These are phyloP conservation scores for Tephrocybe sp. DNA, from an alignment of 768 basidiomycete genomes.

Conservation along the genomic window DNA sequence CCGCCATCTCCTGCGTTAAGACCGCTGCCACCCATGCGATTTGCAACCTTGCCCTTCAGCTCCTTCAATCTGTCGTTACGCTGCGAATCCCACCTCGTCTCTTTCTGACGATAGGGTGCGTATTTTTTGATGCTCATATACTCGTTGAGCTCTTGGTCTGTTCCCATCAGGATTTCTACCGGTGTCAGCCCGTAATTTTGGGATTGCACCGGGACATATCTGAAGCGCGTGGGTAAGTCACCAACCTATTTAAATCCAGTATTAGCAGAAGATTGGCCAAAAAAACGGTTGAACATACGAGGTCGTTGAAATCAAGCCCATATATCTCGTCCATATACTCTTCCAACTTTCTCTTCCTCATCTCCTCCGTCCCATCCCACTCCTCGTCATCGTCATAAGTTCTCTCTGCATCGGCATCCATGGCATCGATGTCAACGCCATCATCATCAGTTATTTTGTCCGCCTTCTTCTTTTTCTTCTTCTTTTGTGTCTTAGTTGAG, in stretches of 20 bases:
- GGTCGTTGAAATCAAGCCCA: slow-evolving; percentile 91
- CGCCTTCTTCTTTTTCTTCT: slow-evolving; percentile 56
- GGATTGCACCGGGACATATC: slow-evolving; percentile 71
- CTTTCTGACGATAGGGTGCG: slow-evolving; percentile 76
- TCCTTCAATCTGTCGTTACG: slow-evolving; percentile 68
- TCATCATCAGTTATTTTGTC: slow-evolving; percentile 35
- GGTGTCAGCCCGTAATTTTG: slow-evolving; percentile 71
- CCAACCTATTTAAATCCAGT: slow-evolving; percentile 56
- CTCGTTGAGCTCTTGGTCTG: slow-evolving; percentile 89
- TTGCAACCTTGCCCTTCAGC: slow-evolving; percentile 59
- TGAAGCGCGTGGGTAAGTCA: slow-evolving; percentile 89
- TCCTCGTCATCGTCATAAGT: slow-evolving; percentile 55
- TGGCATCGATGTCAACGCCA: slow-evolving; percentile 59
- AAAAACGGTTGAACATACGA: slow-evolving; percentile 50
- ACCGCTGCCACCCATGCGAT: slow-evolving; percentile 29
- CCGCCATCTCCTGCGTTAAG: slow-evolving; percentile 20
- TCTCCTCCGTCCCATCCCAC: slow-evolving; percentile 89
- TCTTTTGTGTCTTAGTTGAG: slow-evolving; percentile 16
- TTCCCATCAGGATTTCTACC: slow-evolving; percentile 86
- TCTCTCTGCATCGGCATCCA: slow-evolving; percentile 42
- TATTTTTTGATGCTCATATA: slow-evolving; percentile 88
- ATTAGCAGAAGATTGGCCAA: slow-evolving; percentile 3
- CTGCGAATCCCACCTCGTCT: slow-evolving; percentile 57
- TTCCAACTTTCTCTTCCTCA: slow-evolving; percentile 78
- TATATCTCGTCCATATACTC: slow-evolving; percentile 92